These are phyloP conservation scores for Dicorynia guianensis DNA, from an alignment of 306 rosid species.

Conservation along the genomic window DNA sequence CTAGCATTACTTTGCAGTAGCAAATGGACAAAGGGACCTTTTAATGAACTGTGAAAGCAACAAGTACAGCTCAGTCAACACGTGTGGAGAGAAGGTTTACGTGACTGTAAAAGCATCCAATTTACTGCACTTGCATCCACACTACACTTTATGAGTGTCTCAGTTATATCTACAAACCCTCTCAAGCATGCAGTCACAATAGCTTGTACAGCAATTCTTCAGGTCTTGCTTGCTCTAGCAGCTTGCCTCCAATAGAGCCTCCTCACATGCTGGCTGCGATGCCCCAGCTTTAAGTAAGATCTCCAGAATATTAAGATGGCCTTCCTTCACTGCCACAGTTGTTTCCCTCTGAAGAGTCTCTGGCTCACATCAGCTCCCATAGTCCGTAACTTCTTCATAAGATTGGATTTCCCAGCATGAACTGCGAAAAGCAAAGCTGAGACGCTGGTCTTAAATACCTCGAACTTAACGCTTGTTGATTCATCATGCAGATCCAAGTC, in stretches of 20 bases:
- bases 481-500: too few relatives aligned
- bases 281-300: slow-evolving; percentile 88
- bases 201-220: slow-evolving; percentile 78
- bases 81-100: slow-evolving; percentile 87
- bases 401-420: too few relatives aligned
- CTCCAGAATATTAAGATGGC: slow-evolving; percentile 79
- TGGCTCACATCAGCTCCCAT: slow-evolving; percentile 92
- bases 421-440: too few relatives aligned
- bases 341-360: slow-evolving; percentile 90
- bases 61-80: slow-evolving; percentile 82
- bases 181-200: too few relatives aligned
- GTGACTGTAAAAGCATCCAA: slow-evolving; percentile 82
- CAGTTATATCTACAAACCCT: too few relatives aligned
- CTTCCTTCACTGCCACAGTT: slow-evolving; percentile 91
- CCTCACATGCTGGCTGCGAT: slow-evolving; percentile 95
- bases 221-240: slow-evolving; percentile 76
- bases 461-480: too few relatives aligned
- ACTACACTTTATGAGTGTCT: too few relatives aligned
- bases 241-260: slow-evolving; percentile 90
- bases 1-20: slow-evolving; percentile 76
- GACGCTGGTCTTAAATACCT: too few relatives aligned
- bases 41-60: slow-evolving; percentile 87
- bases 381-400: too few relatives aligned
- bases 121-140: slow-evolving; percentile 70
- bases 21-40: slow-evolving; percentile 76